Conservation (phyloP, 1,284 basidiomycete genomes). For the Ganoderma lingzhi region DNA sequence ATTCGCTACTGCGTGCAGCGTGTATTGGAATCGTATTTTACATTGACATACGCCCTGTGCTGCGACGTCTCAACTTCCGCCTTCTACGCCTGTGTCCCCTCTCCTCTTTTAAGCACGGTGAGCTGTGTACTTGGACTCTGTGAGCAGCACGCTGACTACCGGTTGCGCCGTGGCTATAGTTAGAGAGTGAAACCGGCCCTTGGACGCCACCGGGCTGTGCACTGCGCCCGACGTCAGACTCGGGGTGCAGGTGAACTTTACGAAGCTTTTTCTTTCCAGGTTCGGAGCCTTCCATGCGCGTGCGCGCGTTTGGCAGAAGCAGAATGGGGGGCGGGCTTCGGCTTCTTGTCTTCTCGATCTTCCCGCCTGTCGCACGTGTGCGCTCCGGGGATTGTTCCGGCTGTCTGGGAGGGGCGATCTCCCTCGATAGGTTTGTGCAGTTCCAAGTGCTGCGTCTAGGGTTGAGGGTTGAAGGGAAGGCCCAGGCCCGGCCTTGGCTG, state of each 20-base stretch:
- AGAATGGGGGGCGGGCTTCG: background rate
- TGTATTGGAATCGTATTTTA: background rate
- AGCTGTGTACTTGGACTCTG: no score
- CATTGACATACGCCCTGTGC: background rate
- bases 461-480: background rate
- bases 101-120: no score
- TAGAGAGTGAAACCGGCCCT: background rate
- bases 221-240: background rate
- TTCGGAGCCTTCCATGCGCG: background rate
- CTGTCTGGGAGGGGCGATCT: background rate
- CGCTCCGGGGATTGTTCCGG: background rate
- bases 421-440: background rate
- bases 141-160: no score
- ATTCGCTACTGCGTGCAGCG: background rate
- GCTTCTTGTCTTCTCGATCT: background rate
- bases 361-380: background rate
- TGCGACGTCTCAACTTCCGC: no score
- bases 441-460: background rate
- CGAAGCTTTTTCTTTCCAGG: background rate
- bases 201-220: background rate
- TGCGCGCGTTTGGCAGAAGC: background rate
- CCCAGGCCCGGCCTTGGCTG: background rate
- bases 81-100: no score
- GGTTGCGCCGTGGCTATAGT: no score
- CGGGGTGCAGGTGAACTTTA: background rate